A percentile compares a stretch with the other conserved stretches of the same genome.
These are phyloP conservation scores for Prinsepia uniflora DNA, from an alignment of 306 rosid genomes.

Conservation along the genomic window DNA sequence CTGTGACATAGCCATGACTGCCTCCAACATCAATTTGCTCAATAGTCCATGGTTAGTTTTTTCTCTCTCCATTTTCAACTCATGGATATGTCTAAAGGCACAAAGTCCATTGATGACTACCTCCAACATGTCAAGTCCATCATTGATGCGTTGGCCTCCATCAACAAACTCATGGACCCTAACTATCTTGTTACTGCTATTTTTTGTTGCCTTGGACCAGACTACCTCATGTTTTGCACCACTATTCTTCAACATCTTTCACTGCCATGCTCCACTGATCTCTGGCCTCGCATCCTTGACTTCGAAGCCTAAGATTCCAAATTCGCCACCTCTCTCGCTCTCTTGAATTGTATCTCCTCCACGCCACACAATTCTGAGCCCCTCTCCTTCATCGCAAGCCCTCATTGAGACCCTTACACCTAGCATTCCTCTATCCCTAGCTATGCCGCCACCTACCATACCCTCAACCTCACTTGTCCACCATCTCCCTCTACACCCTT, in stretches of 20 bases:
- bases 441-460: constrained; percentile 9
- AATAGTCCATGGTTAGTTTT: too few relatives aligned
- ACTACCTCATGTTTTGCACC: not conserved
- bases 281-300: not conserved
- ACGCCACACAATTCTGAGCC: too few relatives aligned
- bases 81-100: too few relatives aligned
- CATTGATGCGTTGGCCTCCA: not conserved
- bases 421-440: too few relatives aligned
- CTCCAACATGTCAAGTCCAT: not conserved
- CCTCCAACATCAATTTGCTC: not conserved
- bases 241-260: not conserved
- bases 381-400: too few relatives aligned
- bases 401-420: too few relatives aligned
- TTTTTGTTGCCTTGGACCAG: not conserved
- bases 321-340: too few relatives aligned
- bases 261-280: not conserved
- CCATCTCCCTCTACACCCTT: too few relatives aligned
- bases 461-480: constrained; percentile 32
- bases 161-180: not conserved
- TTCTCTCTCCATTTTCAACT: not conserved
- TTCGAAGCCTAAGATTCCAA: too few relatives aligned
- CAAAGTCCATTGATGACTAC: too few relatives aligned
- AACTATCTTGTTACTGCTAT: too few relatives aligned
- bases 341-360: too few relatives aligned
- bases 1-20: not conserved